Conservation (phyloP, 108 stramenopile species). For the Chaetoceros tenuissimus region DNA sequence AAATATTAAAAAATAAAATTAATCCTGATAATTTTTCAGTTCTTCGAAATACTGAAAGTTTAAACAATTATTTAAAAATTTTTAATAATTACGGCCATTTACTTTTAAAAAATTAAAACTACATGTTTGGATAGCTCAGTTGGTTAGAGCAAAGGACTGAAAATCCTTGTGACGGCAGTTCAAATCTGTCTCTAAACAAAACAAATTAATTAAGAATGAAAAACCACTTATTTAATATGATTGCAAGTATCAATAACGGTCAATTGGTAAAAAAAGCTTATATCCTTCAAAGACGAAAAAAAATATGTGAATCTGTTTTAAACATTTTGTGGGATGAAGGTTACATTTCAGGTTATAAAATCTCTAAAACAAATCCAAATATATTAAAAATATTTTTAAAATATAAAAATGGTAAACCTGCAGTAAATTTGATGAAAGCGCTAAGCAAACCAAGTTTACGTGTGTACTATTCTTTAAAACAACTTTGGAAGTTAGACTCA, state of each 20-base stretch:
- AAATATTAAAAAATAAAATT: neutral
- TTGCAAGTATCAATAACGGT: neutral
- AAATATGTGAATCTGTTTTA: neutral
- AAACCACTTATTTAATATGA: neutral
- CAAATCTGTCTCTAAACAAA: constrained; percentile 13
- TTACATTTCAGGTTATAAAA: neutral
- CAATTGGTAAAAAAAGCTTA: neutral
- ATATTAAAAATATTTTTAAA: neutral
- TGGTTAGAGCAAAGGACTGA: constrained; percentile 7
- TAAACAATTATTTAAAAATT: neutral
- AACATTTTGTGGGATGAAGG: neutral
- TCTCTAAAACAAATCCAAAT: neutral
- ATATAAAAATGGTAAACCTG: neutral
- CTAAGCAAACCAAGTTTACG: neutral
- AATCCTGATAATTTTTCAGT: neutral
- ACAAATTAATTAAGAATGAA: constrained; percentile 2
- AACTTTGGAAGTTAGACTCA: neutral
- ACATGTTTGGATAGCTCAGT: constrained; percentile 2
- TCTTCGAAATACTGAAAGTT: neutral
- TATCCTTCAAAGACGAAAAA: neutral
- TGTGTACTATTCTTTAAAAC: neutral
- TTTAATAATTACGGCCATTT: neutral
- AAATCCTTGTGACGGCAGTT: constrained; percentile 7
- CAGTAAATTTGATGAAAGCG: neutral
- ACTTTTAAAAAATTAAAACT: constrained; percentile 1